A percentile compares a stretch with the other conserved stretches of the same genome.
Evolutionary conservation across 2,329 filamentous ascomycete genomes (phyloP).

Genomic region (Calonectria henricotiae): DNA sequence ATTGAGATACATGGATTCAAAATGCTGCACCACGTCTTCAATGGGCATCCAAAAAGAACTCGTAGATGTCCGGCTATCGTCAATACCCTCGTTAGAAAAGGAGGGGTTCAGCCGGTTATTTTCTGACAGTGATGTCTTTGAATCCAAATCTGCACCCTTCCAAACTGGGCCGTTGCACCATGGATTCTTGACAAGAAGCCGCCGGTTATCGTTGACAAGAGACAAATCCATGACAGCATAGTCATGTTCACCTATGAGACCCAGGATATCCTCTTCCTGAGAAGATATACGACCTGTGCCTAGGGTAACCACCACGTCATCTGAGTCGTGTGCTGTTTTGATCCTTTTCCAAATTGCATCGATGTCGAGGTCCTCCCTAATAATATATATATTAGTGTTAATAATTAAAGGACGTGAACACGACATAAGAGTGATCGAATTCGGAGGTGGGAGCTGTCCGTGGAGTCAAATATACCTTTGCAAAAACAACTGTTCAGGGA

Average conservation of each 20-base stretch:
- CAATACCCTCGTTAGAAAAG: slow-evolving; percentile 5
- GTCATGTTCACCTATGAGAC: slow-evolving; percentile 91
- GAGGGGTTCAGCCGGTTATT: neutral
- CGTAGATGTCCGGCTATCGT: slow-evolving; percentile 55
- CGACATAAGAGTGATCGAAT: neutral
- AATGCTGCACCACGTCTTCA: slow-evolving; percentile 90
- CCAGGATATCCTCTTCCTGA: slow-evolving; percentile 84
- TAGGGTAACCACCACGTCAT: slow-evolving; percentile 89
- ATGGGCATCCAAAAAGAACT: slow-evolving; percentile 97
- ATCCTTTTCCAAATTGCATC: slow-evolving; percentile 85
- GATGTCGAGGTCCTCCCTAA: slow-evolving; percentile 83
- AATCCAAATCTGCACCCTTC: slow-evolving; percentile 64
- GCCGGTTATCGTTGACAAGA: slow-evolving; percentile 71
- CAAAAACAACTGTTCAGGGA: slow-evolving; percentile 94
- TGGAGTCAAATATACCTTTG: slow-evolving; percentile 72
- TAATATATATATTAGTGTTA: slow-evolving; percentile 32
- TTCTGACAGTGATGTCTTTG: neutral
- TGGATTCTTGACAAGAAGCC: slow-evolving; percentile 93
- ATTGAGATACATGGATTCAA: slow-evolving; percentile 96
- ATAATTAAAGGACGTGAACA: neutral
- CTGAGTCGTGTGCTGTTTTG: slow-evolving; percentile 80
- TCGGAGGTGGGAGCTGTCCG: neutral
- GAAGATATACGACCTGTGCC: slow-evolving; percentile 88
- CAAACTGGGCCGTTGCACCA: slow-evolving; percentile 89
- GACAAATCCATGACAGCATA: slow-evolving; percentile 92